Evolutionary conservation across 805 yeast genomes (phyloP).

Genomic region (Torulaspora delbrueckii): DNA sequence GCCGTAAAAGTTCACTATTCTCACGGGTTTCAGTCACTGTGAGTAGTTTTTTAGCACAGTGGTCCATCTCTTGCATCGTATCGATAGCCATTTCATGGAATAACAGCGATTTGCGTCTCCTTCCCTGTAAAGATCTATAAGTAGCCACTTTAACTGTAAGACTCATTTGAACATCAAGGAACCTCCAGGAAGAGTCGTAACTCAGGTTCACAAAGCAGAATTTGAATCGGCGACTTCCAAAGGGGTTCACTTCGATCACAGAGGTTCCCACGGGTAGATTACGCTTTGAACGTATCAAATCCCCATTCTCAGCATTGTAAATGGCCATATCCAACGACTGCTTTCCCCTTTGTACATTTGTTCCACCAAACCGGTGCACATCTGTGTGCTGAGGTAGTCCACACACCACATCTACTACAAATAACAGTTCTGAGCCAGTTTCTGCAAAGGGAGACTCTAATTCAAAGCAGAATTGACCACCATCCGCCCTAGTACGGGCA

Average conservation of each 20-base stretch:
- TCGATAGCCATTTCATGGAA: constrained; percentile 1
- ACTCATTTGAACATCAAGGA: constrained; percentile 23
- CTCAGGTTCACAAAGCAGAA: constrained; percentile 33
- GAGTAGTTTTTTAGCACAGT: constrained; percentile 1
- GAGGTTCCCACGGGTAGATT: constrained; percentile 17
- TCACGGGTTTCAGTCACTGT: not conserved
- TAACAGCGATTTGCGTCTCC: constrained; percentile 4
- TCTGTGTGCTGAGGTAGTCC: constrained; percentile 14
- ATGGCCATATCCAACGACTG: constrained; percentile 22
- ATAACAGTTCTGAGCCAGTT: constrained; percentile 7
- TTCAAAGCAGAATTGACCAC: constrained; percentile 6
- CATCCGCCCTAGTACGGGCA: not conserved
- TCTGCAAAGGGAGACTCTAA: constrained; percentile 9
- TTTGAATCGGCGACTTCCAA: constrained; percentile 11
- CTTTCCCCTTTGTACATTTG: constrained; percentile 23
- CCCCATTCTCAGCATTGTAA: constrained; percentile 10
- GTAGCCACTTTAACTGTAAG: constrained; percentile 20
- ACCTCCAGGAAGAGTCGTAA: constrained; percentile 36
- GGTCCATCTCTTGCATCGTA: constrained; percentile 7
- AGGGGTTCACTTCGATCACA: constrained; percentile 14
- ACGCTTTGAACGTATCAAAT: constrained; percentile 19
- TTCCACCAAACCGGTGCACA: constrained; percentile 25
- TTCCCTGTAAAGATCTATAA: constrained; percentile 3
- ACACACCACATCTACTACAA: constrained; percentile 19
- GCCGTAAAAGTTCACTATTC: constrained; percentile 8